Evolutionary conservation across 768 basidiomycete genomes (phyloP).

Genomic region (Lentinula raphanica): DNA sequence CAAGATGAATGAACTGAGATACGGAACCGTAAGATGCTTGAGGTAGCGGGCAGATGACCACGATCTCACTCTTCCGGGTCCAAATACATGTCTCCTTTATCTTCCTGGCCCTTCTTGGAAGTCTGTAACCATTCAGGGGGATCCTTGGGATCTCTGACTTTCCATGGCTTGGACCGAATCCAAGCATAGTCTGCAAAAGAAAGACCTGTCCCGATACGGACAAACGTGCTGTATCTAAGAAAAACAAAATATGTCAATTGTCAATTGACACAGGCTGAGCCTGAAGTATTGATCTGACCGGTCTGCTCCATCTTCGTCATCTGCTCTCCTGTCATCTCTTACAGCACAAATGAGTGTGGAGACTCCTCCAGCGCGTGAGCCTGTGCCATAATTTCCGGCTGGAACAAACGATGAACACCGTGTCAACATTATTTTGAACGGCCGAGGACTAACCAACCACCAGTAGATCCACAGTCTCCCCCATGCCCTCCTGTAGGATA

Average conservation of each 20-base stretch:
- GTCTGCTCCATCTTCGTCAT: conserved; percentile 59
- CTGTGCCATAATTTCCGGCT: conserved; percentile 87
- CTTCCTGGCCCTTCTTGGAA: conserved; percentile 57
- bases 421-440: neutral
- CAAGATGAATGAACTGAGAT: conserved; percentile 80
- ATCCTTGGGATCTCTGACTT: conserved; percentile 65
- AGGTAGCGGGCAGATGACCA: neutral
- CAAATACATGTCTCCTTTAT: conserved; percentile 88
- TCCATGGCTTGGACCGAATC: conserved; percentile 82
- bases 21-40: neutral
- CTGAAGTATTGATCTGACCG: conserved; percentile 25
- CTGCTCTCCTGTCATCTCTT: conserved; percentile 59
- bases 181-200: conserved; percentile 82
- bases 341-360: conserved; percentile 89
- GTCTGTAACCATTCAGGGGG: conserved; percentile 68
- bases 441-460: conserved; percentile 63
- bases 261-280: neutral
- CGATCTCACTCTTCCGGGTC: conserved; percentile 78
- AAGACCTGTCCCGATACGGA: conserved; percentile 86
- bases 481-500: conserved; percentile 70
- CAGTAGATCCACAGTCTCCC: conserved; percentile 87
- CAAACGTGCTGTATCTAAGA: conserved; percentile 77
- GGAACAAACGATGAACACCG: neutral
- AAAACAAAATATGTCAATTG: neutral
- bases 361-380: conserved; percentile 82